These are phyloP conservation scores for Hypsizygus marmoreus DNA, from an alignment of 768 basidiomycete species.

Conservation along the genomic window DNA sequence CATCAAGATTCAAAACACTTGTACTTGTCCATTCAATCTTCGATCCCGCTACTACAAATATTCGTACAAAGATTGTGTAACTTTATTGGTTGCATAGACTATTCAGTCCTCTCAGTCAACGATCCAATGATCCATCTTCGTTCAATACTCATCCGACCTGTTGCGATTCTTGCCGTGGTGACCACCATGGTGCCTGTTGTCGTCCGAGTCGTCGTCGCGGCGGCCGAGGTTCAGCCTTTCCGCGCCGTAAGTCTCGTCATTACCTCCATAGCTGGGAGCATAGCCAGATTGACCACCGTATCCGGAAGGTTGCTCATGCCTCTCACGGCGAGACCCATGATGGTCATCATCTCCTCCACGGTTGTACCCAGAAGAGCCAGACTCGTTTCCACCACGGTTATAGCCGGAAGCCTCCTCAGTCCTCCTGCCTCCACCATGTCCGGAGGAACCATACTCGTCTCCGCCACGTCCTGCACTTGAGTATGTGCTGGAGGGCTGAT, in stretches of 20 bases:
- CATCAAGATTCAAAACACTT: constrained; percentile 9
- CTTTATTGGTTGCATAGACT: too few species aligned
- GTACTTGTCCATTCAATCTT: too few species aligned
- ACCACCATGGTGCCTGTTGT: constrained; percentile 13
- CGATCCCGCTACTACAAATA: too few species aligned
- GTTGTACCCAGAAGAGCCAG: constrained; percentile 14
- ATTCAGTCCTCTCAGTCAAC: too few species aligned
- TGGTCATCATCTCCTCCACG: constrained; percentile 8
- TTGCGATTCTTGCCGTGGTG: constrained; percentile 17
- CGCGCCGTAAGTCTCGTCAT: constrained; percentile 51
- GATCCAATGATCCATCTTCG: too few species aligned
- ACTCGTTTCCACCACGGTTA: constrained; percentile 1
- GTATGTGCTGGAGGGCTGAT: constrained; percentile 14
- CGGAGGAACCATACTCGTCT: constrained; percentile 19
- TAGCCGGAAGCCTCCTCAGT: constrained; percentile 9
- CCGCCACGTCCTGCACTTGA: constrained; percentile 15
- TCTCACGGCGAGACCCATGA: constrained; percentile 4
- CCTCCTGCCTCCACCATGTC: constrained; percentile 19
- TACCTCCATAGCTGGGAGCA: constrained; percentile 18
- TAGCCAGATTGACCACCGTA: neutral
- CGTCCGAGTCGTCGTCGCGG: constrained; percentile 33
- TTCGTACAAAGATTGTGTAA: too few species aligned
- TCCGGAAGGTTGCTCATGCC: constrained; percentile 6
- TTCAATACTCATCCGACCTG: too few species aligned
- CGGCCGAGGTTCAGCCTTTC: constrained; percentile 48